phyloP scores from a whole-genome alignment of 345 rosid species.

The Angophora floribunda region DNA sequence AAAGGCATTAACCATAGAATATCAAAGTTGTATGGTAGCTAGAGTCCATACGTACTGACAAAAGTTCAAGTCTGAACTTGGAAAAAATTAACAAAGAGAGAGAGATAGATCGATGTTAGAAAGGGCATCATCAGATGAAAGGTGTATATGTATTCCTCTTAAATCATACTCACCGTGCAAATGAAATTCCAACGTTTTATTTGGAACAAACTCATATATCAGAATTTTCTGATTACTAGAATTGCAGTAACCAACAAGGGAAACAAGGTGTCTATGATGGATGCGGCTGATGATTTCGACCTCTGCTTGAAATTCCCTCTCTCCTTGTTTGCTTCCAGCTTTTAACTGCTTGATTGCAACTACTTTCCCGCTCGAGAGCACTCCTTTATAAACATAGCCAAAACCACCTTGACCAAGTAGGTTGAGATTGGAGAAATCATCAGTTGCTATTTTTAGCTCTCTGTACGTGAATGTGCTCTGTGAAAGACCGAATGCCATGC shows the following conservation, averaged over 20 bases:
- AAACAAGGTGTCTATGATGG: slow-evolving; percentile 63
- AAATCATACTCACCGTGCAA: neutral
- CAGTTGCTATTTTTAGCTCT: neutral
- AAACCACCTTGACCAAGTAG: neutral
- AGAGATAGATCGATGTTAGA: no score
- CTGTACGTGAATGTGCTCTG: neutral
- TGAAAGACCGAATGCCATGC: neutral
- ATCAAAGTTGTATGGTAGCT: neutral
- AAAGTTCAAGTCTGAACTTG: no score
- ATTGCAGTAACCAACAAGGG: slow-evolving; percentile 53
- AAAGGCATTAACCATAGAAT: neutral
- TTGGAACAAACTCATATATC: neutral
- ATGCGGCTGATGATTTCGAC: slow-evolving; percentile 45
- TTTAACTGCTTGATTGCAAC: slow-evolving; percentile 63
- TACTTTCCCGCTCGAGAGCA: slow-evolving; percentile 34
- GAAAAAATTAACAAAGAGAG: no score
- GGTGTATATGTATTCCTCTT: neutral
- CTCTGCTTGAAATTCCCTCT: slow-evolving; percentile 57
- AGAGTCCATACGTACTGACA: no score
- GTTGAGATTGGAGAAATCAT: neutral
- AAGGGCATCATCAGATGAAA: neutral
- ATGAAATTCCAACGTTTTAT: neutral
- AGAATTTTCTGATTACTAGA: slow-evolving; percentile 11
- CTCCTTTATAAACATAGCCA: slow-evolving; percentile 68
- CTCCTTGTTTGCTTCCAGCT: slow-evolving; percentile 52